phyloP scores from a whole-genome alignment of 371 early-diverging fungal species.

The Blakeslea trispora region DNA sequence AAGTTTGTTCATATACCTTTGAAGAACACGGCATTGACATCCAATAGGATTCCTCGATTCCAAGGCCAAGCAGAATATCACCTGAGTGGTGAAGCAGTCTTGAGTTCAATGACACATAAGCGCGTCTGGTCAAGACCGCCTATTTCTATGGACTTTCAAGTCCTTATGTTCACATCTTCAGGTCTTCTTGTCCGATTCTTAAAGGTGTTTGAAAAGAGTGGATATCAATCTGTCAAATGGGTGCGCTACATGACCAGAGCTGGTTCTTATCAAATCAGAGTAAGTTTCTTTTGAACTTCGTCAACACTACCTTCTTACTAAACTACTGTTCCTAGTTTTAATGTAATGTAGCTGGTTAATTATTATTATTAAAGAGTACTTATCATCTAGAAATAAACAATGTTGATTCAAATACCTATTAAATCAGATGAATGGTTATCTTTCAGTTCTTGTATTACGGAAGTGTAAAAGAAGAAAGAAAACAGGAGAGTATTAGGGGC shows the following conservation, averaged over 20 bases:
- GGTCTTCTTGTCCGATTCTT: constrained; percentile 87
- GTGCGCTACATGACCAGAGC: constrained; percentile 94
- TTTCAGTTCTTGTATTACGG: too few species aligned
- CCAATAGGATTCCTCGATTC: constrained; percentile 74
- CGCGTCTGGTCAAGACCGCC: constrained; percentile 90
- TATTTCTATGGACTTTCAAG: constrained; percentile 89
- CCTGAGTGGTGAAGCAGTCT: constrained; percentile 72
- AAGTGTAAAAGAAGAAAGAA: too few species aligned
- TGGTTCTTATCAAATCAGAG: constrained; percentile 85
- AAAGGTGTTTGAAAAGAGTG: constrained; percentile 90
- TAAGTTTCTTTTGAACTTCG: constrained; percentile 32
- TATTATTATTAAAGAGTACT: too few species aligned
- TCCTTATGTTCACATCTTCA: constrained; percentile 88
- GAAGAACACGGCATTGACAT: neutral
- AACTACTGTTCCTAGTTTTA: neutral
- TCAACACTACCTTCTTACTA: neutral
- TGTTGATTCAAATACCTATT: too few species aligned
- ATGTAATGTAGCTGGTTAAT: too few species aligned
- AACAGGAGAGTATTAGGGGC: too few species aligned
- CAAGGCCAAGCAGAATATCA: constrained; percentile 81
- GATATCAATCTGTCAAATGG: constrained; percentile 91
- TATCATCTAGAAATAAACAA: too few species aligned
- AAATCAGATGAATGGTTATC: too few species aligned
- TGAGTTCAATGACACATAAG: constrained; percentile 74
- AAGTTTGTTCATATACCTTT: constrained; percentile 29